A percentile compares a stretch with the other conserved stretches of the same genome.
Conservation (phyloP, 2,329 filamentous ascomycete genomes). For the Penicillium oxalicum region DNA sequence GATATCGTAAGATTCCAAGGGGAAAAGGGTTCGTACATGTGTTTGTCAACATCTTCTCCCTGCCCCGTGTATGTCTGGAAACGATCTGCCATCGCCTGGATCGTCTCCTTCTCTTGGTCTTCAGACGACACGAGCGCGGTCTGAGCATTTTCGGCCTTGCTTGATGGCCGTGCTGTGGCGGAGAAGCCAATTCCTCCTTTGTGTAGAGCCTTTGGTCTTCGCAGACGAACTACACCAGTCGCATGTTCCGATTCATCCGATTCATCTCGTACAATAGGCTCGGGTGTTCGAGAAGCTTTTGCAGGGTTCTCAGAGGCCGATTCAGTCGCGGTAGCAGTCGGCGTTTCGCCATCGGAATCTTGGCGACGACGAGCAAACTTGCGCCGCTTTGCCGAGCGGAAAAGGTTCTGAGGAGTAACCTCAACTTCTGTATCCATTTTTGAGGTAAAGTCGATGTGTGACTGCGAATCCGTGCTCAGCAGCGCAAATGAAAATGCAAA, state of each 20-base stretch:
- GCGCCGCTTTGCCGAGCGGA: slow-evolving; percentile 46
- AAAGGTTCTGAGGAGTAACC: slow-evolving; percentile 31
- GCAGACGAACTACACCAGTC: slow-evolving; percentile 33
- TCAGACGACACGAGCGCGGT: slow-evolving; percentile 25
- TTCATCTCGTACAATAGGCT: slow-evolving; percentile 9
- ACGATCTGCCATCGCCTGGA: slow-evolving; percentile 43
- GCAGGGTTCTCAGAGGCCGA: slow-evolving; percentile 10
- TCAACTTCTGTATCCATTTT: slow-evolving; percentile 29
- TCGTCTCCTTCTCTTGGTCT: slow-evolving; percentile 29
- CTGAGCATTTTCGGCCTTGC: slow-evolving; percentile 17
- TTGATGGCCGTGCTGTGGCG: slow-evolving; percentile 22
- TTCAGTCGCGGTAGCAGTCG: slow-evolving; percentile 7
- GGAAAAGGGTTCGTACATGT: slow-evolving; percentile 51
- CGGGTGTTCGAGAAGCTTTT: slow-evolving; percentile 7
- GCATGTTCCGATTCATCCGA: slow-evolving; percentile 16
- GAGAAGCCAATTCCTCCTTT: slow-evolving; percentile 45
- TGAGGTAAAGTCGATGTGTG: too few species aligned
- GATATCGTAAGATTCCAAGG: background rate
- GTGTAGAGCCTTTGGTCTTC: slow-evolving; percentile 33
- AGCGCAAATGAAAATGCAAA: background rate
- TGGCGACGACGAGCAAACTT: slow-evolving; percentile 46
- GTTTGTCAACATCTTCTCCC: slow-evolving; percentile 53
- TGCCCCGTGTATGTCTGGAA: slow-evolving; percentile 57
- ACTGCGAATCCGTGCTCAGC: background rate
- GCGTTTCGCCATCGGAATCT: slow-evolving; percentile 16